Base-by-base conservation (phyloP, 2,329 filamentous ascomycete genomes). In the Botrytis squamosa region DNA sequence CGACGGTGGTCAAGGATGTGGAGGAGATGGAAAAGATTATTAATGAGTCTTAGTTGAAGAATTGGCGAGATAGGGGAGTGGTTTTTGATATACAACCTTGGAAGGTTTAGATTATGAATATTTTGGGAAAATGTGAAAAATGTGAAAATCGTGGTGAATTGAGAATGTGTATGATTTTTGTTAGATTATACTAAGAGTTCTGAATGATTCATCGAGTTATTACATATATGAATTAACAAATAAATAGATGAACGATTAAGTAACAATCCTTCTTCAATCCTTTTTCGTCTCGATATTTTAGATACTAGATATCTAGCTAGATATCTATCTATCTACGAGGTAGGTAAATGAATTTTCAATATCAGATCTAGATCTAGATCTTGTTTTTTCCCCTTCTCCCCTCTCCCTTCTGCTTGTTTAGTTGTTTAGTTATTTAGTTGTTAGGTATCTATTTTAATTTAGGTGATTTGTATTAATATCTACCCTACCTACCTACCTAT, bases 1-100 rank as follows among this genome's bases (percentile, higher is more conserved):
- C 92, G 0, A 89, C 88, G 20, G 90, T 90, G 6, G 86, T 89
- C 8, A 94, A 94, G 81, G 90, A 92, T 73, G 85, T 90, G 4
- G 86, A 85, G 25, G 88, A 89, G 78, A 83, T 92, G 81, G 87
- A 92, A 44, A 78, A 73, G 42, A 73, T 81, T 57, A 81, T 81
- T 63, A 80, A 77, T 71, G 74, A 4, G 67, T 60, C 22, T 74
- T 74, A 66, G 71, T 38, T 40, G 52, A 10, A 4, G n/a, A 46
- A 20, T 36, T 67, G 40, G 12, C 12, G 59, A 25, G 20, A 36
- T 68, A n/a, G 4, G 29, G n/a, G 44, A 7, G 16, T 6, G 7
- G 6, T 22, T 49, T 16, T 40, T 14, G n/a, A n/a, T 18, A 7
- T 55, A 20, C 6, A 18, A n/a, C 29, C 29, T 29, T 29, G 1